phyloP scores from a whole-genome alignment of 1,284 basidiomycete species.

The Marasmius tenuissimus region DNA sequence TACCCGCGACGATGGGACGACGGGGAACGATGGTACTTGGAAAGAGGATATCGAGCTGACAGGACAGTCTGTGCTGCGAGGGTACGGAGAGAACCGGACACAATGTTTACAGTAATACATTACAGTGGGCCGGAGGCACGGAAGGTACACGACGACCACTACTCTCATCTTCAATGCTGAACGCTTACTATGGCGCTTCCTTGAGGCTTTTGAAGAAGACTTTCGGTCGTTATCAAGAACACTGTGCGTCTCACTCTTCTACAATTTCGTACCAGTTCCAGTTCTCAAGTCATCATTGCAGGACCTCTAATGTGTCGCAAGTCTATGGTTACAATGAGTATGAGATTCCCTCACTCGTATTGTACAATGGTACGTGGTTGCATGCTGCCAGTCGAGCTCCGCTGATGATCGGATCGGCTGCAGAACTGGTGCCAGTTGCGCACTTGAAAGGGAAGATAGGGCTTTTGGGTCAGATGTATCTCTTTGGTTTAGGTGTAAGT shows the following conservation, averaged over 20 bases:
- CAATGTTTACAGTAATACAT: no score
- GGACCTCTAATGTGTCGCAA: neutral
- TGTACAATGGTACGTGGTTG: neutral
- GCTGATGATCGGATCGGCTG: neutral
- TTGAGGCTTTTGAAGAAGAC: no score
- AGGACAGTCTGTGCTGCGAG: no score
- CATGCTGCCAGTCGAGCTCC: neutral
- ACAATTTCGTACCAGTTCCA: neutral
- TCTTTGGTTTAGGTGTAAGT: neutral
- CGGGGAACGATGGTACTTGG: no score
- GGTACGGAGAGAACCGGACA: no score
- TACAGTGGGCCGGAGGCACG: no score
- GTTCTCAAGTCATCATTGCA: neutral
- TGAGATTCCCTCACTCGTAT: neutral
- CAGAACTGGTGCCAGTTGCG: neutral
- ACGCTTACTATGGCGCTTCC: no score
- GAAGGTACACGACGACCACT: no score
- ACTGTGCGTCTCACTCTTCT: neutral
- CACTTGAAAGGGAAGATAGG: neutral
- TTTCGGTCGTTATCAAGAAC: neutral
- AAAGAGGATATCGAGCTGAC: no score
- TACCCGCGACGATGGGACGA: no score
- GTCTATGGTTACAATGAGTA: neutral
- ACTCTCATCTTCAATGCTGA: no score
- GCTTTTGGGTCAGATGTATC: neutral